phyloP scores from a whole-genome alignment of 2,329 filamentous ascomycete species.

The Trichoderma lentiforme region DNA sequence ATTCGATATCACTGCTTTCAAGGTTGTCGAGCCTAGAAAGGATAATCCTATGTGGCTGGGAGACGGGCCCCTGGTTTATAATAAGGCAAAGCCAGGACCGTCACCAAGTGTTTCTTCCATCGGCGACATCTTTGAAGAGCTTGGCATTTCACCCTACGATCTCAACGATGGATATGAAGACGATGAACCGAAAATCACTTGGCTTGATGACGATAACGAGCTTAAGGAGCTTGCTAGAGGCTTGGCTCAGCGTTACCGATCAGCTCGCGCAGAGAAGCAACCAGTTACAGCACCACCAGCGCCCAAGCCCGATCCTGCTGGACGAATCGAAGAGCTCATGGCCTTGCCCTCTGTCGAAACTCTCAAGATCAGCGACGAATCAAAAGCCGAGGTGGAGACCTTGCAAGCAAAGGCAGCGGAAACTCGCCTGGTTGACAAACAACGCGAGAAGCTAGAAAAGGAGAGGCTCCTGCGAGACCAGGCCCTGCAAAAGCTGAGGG shows the following conservation, averaged over 20 bases:
- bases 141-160: neutral
- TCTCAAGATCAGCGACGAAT: slow-evolving; percentile 30
- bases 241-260: neutral
- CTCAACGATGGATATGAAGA: neutral
- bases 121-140: neutral
- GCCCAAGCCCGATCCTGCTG: slow-evolving; percentile 17
- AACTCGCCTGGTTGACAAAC: slow-evolving; percentile 10
- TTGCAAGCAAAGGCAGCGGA: neutral
- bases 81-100: slow-evolving; percentile 16
- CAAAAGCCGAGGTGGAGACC: slow-evolving; percentile 19
- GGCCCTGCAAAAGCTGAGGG: slow-evolving; percentile 21
- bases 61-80: neutral
- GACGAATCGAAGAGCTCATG: slow-evolving; percentile 28
- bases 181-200: neutral
- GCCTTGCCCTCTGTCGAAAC: slow-evolving; percentile 26
- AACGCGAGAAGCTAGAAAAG: neutral
- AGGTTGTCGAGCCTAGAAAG: too few relatives aligned
- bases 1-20: too few relatives aligned
- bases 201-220: neutral
- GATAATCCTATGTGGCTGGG: neutral
- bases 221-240: neutral
- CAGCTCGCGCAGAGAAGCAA: neutral
- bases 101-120: neutral
- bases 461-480: neutral
- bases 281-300: neutral